These are phyloP conservation scores for Iberis pinnata DNA, from an alignment of 345 rosid genomes.

Conservation along the genomic window DNA sequence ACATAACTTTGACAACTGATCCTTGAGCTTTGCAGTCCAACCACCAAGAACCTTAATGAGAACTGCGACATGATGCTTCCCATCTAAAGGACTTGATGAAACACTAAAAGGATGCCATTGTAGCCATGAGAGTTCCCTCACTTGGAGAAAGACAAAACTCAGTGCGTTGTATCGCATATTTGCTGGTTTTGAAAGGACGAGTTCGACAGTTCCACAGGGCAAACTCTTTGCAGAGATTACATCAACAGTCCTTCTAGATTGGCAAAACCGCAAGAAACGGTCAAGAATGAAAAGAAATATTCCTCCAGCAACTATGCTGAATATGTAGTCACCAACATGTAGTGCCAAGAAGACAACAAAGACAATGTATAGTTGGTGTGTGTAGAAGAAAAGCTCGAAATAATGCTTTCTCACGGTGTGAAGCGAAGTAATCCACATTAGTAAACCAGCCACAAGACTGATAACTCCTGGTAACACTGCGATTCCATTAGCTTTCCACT, in stretches of 20 bases:
- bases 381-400: constrained; percentile 90
- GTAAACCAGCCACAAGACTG: constrained; percentile 65
- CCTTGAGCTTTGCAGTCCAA: constrained; percentile 69
- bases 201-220: constrained; percentile 75
- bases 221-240: constrained; percentile 65
- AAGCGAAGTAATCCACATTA: constrained; percentile 86
- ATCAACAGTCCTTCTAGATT: constrained; percentile 63
- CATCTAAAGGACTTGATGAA: constrained; percentile 83
- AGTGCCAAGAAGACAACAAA: constrained; percentile 72
- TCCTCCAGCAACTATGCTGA: constrained; percentile 68
- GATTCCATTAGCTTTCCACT: constrained; percentile 52
- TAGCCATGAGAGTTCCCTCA: constrained; percentile 77
- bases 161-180: constrained; percentile 72
- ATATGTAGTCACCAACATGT: constrained; percentile 71
- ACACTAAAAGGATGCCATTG: constrained; percentile 99
- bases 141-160: constrained; percentile 79
- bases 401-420: constrained; percentile 53
- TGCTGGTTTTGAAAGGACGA: constrained; percentile 62
- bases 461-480: constrained; percentile 71
- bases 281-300: constrained; percentile 79
- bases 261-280: constrained; percentile 84
- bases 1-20: constrained; percentile 30
- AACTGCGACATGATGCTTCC: constrained; percentile 53
- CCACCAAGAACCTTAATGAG: constrained; percentile 77
- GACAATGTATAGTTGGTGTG: constrained; percentile 76